These are phyloP conservation scores for Boletus coccyginus DNA, from an alignment of 768 basidiomycete genomes.

Conservation along the genomic window DNA sequence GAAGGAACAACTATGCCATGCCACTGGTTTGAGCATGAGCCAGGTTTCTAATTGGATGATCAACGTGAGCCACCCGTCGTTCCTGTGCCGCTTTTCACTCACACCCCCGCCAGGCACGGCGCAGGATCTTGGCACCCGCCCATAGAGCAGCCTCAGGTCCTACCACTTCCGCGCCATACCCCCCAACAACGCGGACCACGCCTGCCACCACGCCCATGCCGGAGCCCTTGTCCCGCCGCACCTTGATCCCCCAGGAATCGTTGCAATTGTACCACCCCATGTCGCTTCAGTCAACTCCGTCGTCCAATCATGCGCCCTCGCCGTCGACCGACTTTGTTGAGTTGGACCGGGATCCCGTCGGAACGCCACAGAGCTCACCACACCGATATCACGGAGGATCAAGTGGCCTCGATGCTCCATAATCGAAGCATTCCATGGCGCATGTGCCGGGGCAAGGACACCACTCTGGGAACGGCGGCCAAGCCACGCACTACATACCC, in stretches of 20 bases:
- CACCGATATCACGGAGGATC: slow-evolving; percentile 27
- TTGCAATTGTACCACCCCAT: slow-evolving; percentile 78
- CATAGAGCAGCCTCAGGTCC: slow-evolving; percentile 74
- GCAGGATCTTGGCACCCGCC: slow-evolving; percentile 80
- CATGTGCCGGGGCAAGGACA: slow-evolving; percentile 39
- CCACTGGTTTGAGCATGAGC: slow-evolving; percentile 83
- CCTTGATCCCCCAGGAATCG: slow-evolving; percentile 67
- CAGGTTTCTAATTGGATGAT: slow-evolving; percentile 96
- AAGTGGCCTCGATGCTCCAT: slow-evolving; percentile 23
- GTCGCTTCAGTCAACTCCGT: slow-evolving; percentile 58
- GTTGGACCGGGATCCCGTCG: slow-evolving; percentile 46
- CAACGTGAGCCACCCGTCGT: slow-evolving; percentile 50
- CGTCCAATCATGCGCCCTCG: slow-evolving; percentile 31
- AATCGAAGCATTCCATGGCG: slow-evolving; percentile 39
- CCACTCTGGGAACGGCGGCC: slow-evolving; percentile 38
- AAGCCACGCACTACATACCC: slow-evolving; percentile 29
- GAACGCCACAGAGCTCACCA: slow-evolving; percentile 36
- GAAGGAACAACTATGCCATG: slow-evolving; percentile 85
- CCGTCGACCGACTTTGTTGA: slow-evolving; percentile 39
- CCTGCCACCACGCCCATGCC: slow-evolving; percentile 26
- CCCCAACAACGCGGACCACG: slow-evolving; percentile 38
- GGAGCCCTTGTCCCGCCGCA: slow-evolving; percentile 49
- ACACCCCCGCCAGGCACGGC: slow-evolving; percentile 56
- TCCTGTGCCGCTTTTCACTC: slow-evolving; percentile 9
- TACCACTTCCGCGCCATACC: slow-evolving; percentile 75